A percentile compares a stretch with the other conserved stretches of the same genome.
Evolutionary conservation across 805 yeast genomes (phyloP).

Genomic region (Lipomyces mesembrius): DNA sequence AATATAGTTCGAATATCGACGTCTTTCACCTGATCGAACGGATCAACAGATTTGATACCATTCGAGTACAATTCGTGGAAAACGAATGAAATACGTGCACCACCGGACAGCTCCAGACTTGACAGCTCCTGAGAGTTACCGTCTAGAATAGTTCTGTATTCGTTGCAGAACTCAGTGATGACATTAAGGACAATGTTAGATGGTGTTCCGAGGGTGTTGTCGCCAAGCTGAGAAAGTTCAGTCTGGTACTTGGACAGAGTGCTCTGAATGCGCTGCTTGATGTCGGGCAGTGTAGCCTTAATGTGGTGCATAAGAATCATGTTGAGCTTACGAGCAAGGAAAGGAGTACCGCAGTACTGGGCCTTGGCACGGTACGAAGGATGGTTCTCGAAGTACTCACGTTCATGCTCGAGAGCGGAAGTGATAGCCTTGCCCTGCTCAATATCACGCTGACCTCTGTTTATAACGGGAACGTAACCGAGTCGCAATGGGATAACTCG

Average conservation of each 20-base stretch:
- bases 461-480: constrained; percentile 96
- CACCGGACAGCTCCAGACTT: constrained; percentile 91
- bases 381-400: constrained; percentile 80
- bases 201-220: constrained; percentile 78
- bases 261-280: constrained; percentile 84
- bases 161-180: constrained; percentile 91
- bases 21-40: constrained; percentile 94
- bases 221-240: constrained; percentile 70
- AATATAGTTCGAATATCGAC: constrained; percentile 94
- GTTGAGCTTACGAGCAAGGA: constrained; percentile 87
- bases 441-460: constrained; percentile 96
- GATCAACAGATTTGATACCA: constrained; percentile 90
- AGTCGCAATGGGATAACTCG: constrained; percentile 92
- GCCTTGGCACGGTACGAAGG: constrained; percentile 91
- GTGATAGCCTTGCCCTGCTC: constrained; percentile 85
- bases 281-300: constrained; percentile 86
- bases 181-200: constrained; percentile 86
- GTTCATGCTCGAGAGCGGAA: constrained; percentile 83
- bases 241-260: constrained; percentile 81
- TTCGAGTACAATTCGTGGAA: constrained; percentile 95
- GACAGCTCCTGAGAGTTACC: constrained; percentile 92
- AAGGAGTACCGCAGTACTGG: constrained; percentile 98
- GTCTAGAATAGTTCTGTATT: constrained; percentile 84
- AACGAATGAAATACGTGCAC: constrained; percentile 95
- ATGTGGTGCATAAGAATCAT: constrained; percentile 88